Percentiles rank a stretch among this genome's conserved stretches.
Conservation (phyloP, 2,329 filamentous ascomycete species). For the Claviceps sorghi region DNA sequence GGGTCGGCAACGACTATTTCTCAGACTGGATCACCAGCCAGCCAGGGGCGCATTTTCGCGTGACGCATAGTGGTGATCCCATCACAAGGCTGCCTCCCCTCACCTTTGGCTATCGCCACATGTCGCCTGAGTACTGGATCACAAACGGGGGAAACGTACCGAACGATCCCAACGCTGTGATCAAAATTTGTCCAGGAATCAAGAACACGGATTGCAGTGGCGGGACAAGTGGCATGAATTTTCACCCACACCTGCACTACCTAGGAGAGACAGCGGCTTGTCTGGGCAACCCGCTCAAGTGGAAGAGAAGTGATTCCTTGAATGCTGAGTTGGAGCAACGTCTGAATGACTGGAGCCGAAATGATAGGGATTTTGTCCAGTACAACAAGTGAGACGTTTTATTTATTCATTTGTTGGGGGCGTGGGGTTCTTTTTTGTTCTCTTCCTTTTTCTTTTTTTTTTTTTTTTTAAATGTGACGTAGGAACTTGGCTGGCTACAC, state of each 20-base stretch:
- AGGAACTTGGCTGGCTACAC: too few relatives aligned
- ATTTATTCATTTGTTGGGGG: too few relatives aligned
- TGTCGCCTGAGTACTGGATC: conserved; percentile 57
- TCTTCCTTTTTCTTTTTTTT: neutral
- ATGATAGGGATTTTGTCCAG: neutral
- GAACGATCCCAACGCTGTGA: conserved; percentile 23
- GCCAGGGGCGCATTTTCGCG: conserved; percentile 39
- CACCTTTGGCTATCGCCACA: conserved; percentile 47
- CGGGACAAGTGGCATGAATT: conserved; percentile 29
- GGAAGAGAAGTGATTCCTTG: conserved; percentile 14
- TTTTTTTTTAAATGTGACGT: neutral
- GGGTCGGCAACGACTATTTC: conserved; percentile 44
- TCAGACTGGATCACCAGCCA: conserved; percentile 39
- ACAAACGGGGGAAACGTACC: conserved; percentile 19
- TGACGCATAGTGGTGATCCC: conserved; percentile 54
- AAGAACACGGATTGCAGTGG: conserved; percentile 36
- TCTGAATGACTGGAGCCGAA: conserved; percentile 13
- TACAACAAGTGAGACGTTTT: neutral
- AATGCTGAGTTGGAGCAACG: conserved; percentile 25
- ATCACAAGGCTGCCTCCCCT: conserved; percentile 53
- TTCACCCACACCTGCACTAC: conserved; percentile 34
- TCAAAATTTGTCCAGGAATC: conserved; percentile 34
- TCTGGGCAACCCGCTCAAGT: conserved; percentile 11
- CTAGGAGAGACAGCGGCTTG: conserved; percentile 30
- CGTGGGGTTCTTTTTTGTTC: neutral